Base-by-base conservation (phyloP, 768 basidiomycete genomes). In the Suillus fuscotomentosus region DNA sequence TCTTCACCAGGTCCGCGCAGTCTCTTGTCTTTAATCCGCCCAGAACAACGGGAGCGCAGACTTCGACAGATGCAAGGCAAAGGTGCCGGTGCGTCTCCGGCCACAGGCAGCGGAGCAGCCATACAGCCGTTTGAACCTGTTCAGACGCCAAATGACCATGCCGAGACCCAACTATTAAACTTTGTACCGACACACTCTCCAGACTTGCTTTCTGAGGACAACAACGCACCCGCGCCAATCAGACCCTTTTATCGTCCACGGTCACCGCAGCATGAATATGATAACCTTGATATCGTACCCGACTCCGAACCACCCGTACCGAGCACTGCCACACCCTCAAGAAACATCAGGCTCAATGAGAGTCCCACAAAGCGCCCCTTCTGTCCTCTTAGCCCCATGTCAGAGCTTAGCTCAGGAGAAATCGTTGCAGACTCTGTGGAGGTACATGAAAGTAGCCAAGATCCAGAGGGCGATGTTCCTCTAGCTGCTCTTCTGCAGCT, bases 261-360 rank as follows among this genome's bases (percentile, higher is more conserved):
- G 27, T 59, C 20, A 3, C 17, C 24, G 41, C 57, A 59, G 13
- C 27, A 11, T 17, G 65, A 66, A 20, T 70, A 68, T 34, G 64
- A 69, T 47, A 81, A 80, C 67, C 77, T 82, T 68, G 86, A 85
- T 39, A 62, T 88, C 60, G 78, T 91, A 17, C 87, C 88, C 3
- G 89, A 90, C 70, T 90, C 88, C 3, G 88, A 89, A 66, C 83
- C 85, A 55, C 79, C 76, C 24, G 76, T 72, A 54, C 64, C 65
- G 10, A 60, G 66, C n/a, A 15, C 53, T 27, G 47, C 67, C 56
- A 63, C 67, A 15, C 65, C 70, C 39, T 24, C 39, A 39, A 63
- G 45, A n/a, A 51, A 55, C 48, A 50, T 53, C 45, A 31, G n/a
- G 45, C 42, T 56, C 39, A 60, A 45, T 24, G 61, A 55, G n/a